Percentiles rank a stretch among this genome's conserved stretches.
Conservation (phyloP, 225 moss, liverwort and hornwort species). For the Ulota crispa region DNA sequence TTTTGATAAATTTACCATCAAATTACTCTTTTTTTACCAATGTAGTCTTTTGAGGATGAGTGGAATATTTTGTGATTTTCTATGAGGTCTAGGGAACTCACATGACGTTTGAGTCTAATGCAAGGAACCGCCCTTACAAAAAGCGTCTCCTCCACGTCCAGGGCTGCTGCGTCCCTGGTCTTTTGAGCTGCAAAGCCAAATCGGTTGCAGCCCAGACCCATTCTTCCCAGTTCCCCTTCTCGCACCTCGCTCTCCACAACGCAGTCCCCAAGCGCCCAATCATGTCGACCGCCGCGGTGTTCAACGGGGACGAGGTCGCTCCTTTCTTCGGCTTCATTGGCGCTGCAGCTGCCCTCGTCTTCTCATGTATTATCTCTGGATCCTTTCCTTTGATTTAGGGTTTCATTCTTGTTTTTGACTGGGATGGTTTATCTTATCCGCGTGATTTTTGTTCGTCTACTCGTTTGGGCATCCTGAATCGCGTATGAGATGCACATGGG, state of each 20-base stretch:
- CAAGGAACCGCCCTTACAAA: not conserved
- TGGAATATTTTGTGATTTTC: too few relatives aligned
- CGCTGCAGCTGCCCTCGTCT: conserved; percentile 63
- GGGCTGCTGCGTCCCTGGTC: not conserved
- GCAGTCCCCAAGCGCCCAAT: not conserved
- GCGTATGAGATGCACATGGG: not conserved
- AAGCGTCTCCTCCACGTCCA: not conserved
- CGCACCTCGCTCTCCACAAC: not conserved
- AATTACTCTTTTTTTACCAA: too few relatives aligned
- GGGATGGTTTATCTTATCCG: not conserved
- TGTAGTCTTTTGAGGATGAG: too few relatives aligned
- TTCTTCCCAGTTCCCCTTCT: not conserved
- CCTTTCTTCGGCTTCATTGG: conserved; percentile 69
- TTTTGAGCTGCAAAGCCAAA: not conserved
- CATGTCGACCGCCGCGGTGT: conserved; percentile 43
- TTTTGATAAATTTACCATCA: too few relatives aligned
- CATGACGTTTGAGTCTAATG: too few relatives aligned
- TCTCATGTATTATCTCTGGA: conserved; percentile 40
- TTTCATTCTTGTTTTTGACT: not conserved
- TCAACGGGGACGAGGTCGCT: conserved; percentile 53
- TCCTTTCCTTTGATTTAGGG: not conserved
- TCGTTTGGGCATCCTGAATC: not conserved
- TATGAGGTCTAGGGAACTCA: too few relatives aligned
- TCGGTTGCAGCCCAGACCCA: not conserved
- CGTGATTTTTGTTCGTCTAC: too few relatives aligned